Evolutionary conservation across 805 yeast genomes (phyloP).

Genomic region (Nakazawaea ambrosiae): DNA sequence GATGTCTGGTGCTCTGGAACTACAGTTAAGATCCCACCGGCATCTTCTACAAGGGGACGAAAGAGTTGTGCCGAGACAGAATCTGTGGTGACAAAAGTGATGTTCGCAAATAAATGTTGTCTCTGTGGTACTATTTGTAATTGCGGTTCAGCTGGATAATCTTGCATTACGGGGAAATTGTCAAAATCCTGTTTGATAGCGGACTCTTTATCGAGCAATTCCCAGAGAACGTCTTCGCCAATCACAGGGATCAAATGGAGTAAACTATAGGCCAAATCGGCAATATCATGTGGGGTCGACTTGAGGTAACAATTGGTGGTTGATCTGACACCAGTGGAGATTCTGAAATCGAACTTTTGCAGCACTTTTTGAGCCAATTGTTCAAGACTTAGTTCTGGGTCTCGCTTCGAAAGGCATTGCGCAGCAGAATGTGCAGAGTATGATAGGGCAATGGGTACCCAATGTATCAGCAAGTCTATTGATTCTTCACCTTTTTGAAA

Average conservation of each 20-base stretch:
- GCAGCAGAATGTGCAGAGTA: neutral
- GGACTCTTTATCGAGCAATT: neutral
- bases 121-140: neutral
- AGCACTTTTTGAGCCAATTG: neutral
- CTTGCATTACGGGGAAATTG: conserved; percentile 2
- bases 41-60: conserved; percentile 2
- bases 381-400: neutral
- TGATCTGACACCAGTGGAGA: conserved; percentile 4
- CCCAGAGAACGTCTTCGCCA: conserved; percentile 3
- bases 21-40: conserved; percentile 1
- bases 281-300: neutral
- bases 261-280: conserved; percentile 5
- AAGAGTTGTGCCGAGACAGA: neutral
- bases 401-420: neutral
- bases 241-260: conserved; percentile 6
- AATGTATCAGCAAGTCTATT: neutral
- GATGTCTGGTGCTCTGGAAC: too few species aligned
- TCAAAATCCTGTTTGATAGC: neutral
- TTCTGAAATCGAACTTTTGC: conserved; percentile 5
- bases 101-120: conserved; percentile 1
- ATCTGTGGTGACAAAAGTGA: conserved; percentile 7
- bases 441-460: conserved; percentile 6
- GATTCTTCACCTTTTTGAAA: conserved; percentile 6
- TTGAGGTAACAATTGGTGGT: conserved; percentile 8
- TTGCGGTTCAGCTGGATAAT: neutral